These are phyloP conservation scores for Ostreobium quekettii DNA, from an alignment of 139 green algal genomes.

Conservation along the genomic window DNA sequence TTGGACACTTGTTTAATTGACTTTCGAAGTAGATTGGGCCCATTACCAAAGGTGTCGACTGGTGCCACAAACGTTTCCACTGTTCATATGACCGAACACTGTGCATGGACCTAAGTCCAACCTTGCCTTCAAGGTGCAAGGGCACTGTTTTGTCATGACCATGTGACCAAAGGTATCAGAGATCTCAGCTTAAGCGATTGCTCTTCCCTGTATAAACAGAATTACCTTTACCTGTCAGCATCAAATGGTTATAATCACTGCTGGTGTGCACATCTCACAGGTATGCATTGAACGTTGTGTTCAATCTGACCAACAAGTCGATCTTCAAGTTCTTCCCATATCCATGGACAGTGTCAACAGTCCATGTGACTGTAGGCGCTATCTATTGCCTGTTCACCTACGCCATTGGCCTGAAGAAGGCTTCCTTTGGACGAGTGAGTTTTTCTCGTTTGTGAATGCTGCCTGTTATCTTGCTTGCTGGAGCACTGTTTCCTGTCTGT, in stretches of 20 bases:
- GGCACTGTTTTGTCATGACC: background rate
- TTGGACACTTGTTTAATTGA: too few species aligned
- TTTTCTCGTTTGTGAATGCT: too few species aligned
- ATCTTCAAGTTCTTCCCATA: slow-evolving; percentile 99
- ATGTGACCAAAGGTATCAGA: too few species aligned
- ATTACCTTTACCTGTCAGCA: background rate
- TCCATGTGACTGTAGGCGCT: slow-evolving; percentile 83
- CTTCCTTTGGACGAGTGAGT: slow-evolving; percentile 74
- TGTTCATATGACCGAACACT: too few species aligned
- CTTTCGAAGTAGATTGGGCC: too few species aligned
- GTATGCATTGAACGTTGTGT: slow-evolving; percentile 95
- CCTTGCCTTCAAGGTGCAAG: background rate
- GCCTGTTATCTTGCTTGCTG: too few species aligned
- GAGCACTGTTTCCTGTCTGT: too few species aligned
- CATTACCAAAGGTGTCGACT: too few species aligned
- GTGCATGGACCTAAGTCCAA: too few species aligned
- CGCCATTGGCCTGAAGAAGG: slow-evolving; percentile 72
- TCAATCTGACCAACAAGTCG: slow-evolving; percentile 99
- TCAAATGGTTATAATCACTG: background rate
- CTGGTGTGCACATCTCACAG: slow-evolving; percentile 26
- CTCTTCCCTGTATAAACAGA: background rate
- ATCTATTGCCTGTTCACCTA: slow-evolving; percentile 78
- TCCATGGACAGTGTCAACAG: slow-evolving; percentile 86
- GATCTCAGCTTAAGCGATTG: too few species aligned
- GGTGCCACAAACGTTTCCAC: too few species aligned